Base-by-base conservation (phyloP, 164 flowering plant genomes). In the Chimonanthus praecox region DNA sequence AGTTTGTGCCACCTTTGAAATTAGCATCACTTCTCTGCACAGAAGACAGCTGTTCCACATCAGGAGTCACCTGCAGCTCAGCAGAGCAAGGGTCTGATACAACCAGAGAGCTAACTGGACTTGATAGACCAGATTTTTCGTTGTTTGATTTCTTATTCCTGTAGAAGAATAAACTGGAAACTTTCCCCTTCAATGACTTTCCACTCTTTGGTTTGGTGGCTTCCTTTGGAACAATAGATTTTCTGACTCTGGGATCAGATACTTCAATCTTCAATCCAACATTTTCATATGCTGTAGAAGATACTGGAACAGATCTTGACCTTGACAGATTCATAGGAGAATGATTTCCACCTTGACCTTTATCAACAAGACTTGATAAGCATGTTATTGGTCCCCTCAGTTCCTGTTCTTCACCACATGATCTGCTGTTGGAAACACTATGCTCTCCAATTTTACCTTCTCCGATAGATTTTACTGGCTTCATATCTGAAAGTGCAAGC, bases 301-400 rank as follows among this genome's bases (percentile, higher is more conserved):
- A 85, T 16, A 83, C 87, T n/a, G 97, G 98, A n/a, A 90, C 84
- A 58, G 99, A 95, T 79, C 88, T 95, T 60, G 99, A 95, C 80
- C 98, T 89, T 69, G 73, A 18, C 72, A 95, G 85, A 78, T 72
- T 84, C 77, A 80, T 83, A 2, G 92, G 91, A 75, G 90, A 88
- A 74, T 64, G 81, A 61, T 77, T 80, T 58, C 60, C 70, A 45
- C 74, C 72, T 69, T 80, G 85, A 70, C 76, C 86, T 66, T 74
- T 77, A 69, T 70, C 76, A 48, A 51, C 47, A 70, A 74, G 68
- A 79, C 71, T 72, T 72, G 73, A 75, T 43, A 83, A 67, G 75
- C 76, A 68, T 15, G 88, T 77, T 64, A 76, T 75, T 60, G 83
- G 81, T 16, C 58, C 80, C 69, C 79, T 79, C 15, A 79, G 61